A percentile compares a stretch with the other conserved stretches of the same genome.
Conservation (phyloP, 2,329 filamentous ascomycete genomes). For the Daldinia sp. region DNA sequence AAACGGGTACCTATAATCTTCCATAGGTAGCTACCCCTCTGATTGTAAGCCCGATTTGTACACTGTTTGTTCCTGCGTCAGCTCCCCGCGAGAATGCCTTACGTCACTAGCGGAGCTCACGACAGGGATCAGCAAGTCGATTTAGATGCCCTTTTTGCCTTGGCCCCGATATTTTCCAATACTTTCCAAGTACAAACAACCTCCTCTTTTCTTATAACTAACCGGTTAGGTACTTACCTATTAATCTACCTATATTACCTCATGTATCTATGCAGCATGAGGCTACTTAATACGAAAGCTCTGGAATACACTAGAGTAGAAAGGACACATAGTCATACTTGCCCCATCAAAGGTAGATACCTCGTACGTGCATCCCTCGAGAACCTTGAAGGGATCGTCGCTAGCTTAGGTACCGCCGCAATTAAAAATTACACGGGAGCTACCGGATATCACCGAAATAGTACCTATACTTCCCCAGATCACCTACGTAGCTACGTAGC, state of each 20-base stretch:
- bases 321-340: slow-evolving; percentile 5
- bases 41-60: slow-evolving; percentile 3
- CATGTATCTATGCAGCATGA: not conserved
- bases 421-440: slow-evolving; percentile 22
- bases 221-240: too few species aligned
- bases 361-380: not conserved
- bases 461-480: too few species aligned
- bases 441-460: slow-evolving; percentile 17
- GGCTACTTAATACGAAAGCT: slow-evolving; percentile 13
- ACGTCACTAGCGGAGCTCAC: slow-evolving; percentile 36
- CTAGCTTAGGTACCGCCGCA: slow-evolving; percentile 9
- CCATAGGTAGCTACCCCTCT: slow-evolving; percentile 23
- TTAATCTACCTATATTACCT: not conserved
- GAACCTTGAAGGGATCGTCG: slow-evolving; percentile 2
- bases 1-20: too few species aligned
- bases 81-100: slow-evolving; percentile 28
- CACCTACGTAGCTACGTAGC: not conserved
- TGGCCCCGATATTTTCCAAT: slow-evolving; percentile 8
- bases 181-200: slow-evolving; percentile 13
- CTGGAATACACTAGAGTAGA: slow-evolving; percentile 24
- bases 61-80: slow-evolving; percentile 36
- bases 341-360: not conserved
- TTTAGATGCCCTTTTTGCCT: slow-evolving; percentile 14
- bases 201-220: not conserved
- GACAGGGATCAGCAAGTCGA: slow-evolving; percentile 29